A percentile compares a stretch with the other conserved stretches of the same genome.
phyloP scores from a whole-genome alignment of 495 filamentous ascomycete genomes.

The Staphylotrichum tortipilum region DNA sequence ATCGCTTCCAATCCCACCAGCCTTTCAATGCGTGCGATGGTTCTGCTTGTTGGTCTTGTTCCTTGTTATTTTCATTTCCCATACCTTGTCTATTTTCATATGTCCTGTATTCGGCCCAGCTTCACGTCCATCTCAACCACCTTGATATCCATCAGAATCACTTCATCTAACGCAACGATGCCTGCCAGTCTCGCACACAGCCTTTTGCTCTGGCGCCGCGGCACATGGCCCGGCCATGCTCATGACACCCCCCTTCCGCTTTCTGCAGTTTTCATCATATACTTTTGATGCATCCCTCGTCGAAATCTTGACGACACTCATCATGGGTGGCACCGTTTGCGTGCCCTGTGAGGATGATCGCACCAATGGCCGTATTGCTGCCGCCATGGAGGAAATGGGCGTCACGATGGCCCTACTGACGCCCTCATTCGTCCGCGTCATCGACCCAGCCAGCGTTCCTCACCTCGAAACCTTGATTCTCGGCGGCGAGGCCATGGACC shows the following conservation, averaged over 20 bases:
- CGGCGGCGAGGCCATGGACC: constrained; percentile 22
- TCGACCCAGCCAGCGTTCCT: constrained; percentile 14
- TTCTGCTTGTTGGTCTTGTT: no score
- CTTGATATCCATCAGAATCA: no score
- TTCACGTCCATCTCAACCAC: no score
- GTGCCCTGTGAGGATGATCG: constrained; percentile 24
- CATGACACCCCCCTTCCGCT: constrained; percentile 23
- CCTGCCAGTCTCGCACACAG: constrained; percentile 17
- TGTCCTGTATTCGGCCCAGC: no score
- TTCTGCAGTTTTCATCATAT: constrained; percentile 54
- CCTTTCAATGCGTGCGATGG: no score
- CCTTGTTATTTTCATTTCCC: no score
- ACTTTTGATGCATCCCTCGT: constrained; percentile 49
- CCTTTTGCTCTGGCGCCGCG: constrained; percentile 26
- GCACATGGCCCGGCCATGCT: constrained; percentile 13
- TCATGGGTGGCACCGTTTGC: constrained; percentile 29
- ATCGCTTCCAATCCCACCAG: no score
- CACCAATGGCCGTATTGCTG: constrained; percentile 21
- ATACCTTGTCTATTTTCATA: no score
- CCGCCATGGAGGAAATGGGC: constrained; percentile 19
- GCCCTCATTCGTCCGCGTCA: constrained; percentile 15
- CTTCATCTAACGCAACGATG: constrained; percentile 1
- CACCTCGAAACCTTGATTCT: constrained; percentile 18
- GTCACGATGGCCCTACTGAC: constrained; percentile 21
- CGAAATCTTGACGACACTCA: constrained; percentile 49